phyloP scores from a whole-genome alignment of 768 basidiomycete species.

The Boletus tomentosulus region DNA sequence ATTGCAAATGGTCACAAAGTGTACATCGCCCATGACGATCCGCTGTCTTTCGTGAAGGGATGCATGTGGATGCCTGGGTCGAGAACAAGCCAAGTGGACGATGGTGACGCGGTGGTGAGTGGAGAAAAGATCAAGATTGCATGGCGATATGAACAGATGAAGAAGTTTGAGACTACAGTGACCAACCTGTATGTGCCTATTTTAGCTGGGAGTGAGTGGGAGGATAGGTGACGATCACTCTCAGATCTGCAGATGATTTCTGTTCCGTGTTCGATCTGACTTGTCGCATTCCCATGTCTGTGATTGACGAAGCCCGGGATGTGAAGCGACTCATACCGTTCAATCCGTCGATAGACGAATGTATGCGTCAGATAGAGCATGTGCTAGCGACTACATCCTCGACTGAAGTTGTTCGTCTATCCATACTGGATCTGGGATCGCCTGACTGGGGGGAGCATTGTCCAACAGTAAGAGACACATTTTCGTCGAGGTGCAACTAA shows the following conservation, averaged over 20 bases:
- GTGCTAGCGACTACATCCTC: slow-evolving; percentile 26
- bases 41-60: slow-evolving; percentile 54
- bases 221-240: slow-evolving; percentile 10
- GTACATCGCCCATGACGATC: slow-evolving; percentile 59
- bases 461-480: slow-evolving; percentile 42
- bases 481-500: not conserved
- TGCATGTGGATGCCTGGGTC: slow-evolving; percentile 74
- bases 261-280: slow-evolving; percentile 75
- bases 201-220: slow-evolving; percentile 4
- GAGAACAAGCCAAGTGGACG: slow-evolving; percentile 13
- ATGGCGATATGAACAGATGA: slow-evolving; percentile 95
- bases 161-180: slow-evolving; percentile 86
- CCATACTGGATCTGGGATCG: slow-evolving; percentile 59
- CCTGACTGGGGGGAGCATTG: slow-evolving; percentile 65
- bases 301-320: slow-evolving; percentile 42
- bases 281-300: slow-evolving; percentile 48
- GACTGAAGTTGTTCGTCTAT: slow-evolving; percentile 49
- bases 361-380: slow-evolving; percentile 30
- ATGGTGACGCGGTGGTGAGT: slow-evolving; percentile 32
- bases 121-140: slow-evolving; percentile 85
- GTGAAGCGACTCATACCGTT: slow-evolving; percentile 38
- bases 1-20: slow-evolving; percentile 67
- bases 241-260: slow-evolving; percentile 54
- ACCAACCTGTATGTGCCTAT: slow-evolving; percentile 44
- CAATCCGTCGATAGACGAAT: slow-evolving; percentile 15